Evolutionary conservation across 2,329 filamentous ascomycete species (phyloP).

Genomic region (Chaetomiaceae sp.): DNA sequence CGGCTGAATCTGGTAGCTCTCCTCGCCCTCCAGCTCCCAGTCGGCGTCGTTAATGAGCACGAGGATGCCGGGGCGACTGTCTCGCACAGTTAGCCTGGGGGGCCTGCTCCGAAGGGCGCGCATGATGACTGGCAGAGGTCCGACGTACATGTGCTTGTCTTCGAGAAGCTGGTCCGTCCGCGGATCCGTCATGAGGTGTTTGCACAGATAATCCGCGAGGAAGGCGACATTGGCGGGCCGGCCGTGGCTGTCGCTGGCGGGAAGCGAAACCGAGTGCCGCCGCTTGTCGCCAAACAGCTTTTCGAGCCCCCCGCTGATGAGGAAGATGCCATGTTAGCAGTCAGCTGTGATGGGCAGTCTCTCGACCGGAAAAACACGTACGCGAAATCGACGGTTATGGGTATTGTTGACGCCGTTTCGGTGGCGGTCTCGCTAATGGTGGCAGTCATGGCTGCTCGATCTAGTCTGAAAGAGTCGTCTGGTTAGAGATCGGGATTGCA

Average conservation of each 20-base stretch:
- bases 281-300: slow-evolving; percentile 84
- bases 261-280: slow-evolving; percentile 64
- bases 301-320: slow-evolving; percentile 75
- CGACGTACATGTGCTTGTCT: slow-evolving; percentile 72
- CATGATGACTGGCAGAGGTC: slow-evolving; percentile 32
- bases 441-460: too few species aligned
- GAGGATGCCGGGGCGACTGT: slow-evolving; percentile 86
- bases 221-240: slow-evolving; percentile 62
- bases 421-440: too few species aligned
- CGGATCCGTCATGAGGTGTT: slow-evolving; percentile 76
- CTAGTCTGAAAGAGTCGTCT: too few species aligned
- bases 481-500: too few species aligned
- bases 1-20: slow-evolving; percentile 74
- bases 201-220: slow-evolving; percentile 72
- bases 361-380: slow-evolving; percentile 27
- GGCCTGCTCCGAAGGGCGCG: neutral
- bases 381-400: slow-evolving; percentile 67
- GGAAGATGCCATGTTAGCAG: neutral
- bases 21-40: slow-evolving; percentile 96
- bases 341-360: slow-evolving; percentile 1
- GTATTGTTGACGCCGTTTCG: too few species aligned
- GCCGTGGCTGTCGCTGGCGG: slow-evolving; percentile 54
- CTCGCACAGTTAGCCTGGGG: slow-evolving; percentile 2
- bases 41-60: slow-evolving; percentile 97
- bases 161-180: slow-evolving; percentile 86